phyloP scores from a whole-genome alignment of 176 grass and related monocot species.

The Pontederia crassipes region DNA sequence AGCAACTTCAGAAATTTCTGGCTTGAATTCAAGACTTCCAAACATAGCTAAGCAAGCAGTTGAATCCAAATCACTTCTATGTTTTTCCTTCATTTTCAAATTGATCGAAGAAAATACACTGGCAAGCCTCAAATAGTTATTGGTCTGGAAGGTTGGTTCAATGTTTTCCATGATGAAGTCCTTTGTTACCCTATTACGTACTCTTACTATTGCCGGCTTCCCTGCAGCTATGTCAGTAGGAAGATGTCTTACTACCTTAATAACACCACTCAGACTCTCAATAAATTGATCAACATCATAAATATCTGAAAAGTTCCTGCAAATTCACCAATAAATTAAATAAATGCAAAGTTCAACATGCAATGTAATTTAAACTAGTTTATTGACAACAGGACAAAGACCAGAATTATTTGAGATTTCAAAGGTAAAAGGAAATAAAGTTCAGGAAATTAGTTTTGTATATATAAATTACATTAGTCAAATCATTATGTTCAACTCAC shows the following conservation, averaged over 20 bases:
- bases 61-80: conserved; percentile 13
- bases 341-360: background rate
- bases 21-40: conserved; percentile 15
- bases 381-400: background rate
- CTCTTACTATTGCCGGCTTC: conserved; percentile 12
- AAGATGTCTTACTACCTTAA: conserved; percentile 11
- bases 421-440: background rate
- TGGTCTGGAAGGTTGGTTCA: conserved; percentile 19
- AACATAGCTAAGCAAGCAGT: conserved; percentile 23
- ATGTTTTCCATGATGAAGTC: conserved; percentile 17
- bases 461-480: too few species aligned
- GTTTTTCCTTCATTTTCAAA: background rate
- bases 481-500: too few species aligned
- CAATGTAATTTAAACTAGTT: background rate
- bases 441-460: too few species aligned
- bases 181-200: conserved; percentile 14
- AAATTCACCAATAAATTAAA: background rate
- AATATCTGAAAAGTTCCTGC: conserved; percentile 24
- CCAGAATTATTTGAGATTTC: background rate
- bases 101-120: conserved; percentile 13
- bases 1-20: conserved; percentile 10
- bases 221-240: conserved; percentile 7
- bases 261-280: conserved; percentile 5
- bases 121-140: conserved; percentile 20
- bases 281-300: conserved; percentile 23